A percentile compares a stretch with the other conserved stretches of the same genome.
phyloP scores from a whole-genome alignment of 2,329 filamentous ascomycete genomes.

The Lachnellula cervina region DNA sequence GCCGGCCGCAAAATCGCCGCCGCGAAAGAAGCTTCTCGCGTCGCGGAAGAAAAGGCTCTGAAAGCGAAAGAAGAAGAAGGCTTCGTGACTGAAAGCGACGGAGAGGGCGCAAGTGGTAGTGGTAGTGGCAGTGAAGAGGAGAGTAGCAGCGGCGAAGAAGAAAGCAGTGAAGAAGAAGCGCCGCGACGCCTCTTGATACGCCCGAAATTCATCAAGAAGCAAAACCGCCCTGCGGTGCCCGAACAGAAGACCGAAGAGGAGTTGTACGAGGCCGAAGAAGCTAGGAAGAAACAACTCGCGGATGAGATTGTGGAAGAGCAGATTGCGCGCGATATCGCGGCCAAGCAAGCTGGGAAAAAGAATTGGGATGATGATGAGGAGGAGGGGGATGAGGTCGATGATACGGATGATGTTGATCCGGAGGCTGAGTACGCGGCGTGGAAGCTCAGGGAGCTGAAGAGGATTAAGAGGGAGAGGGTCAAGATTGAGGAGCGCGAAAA shows the following conservation, averaged over 20 bases:
- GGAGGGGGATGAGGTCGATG: conserved; percentile 73
- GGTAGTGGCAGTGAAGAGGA: conserved; percentile 27
- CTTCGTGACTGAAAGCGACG: conserved; percentile 56
- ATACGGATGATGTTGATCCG: conserved; percentile 80
- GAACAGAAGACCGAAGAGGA: conserved; percentile 37
- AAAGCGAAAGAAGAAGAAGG: conserved; percentile 51
- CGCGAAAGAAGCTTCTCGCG: conserved; percentile 42
- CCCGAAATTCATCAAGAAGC: conserved; percentile 60
- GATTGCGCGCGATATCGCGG: conserved; percentile 73
- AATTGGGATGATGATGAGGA: conserved; percentile 76
- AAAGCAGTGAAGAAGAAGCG: conserved; percentile 52
- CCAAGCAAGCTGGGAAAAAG: conserved; percentile 69
- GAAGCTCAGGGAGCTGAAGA: conserved; percentile 86
- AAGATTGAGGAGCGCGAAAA: conserved; percentile 78
- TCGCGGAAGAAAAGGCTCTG: conserved; percentile 40
- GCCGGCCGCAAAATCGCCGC: conserved; percentile 43
- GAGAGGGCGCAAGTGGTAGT: conserved; percentile 28
- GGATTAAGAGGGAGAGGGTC: conserved; percentile 81
- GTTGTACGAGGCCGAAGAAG: conserved; percentile 51
- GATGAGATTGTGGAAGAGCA: conserved; percentile 85
- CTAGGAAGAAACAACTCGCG: conserved; percentile 62
- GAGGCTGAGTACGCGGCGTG: conserved; percentile 87
- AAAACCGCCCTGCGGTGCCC: conserved; percentile 38
- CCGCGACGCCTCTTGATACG: conserved; percentile 54
- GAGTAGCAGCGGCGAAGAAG: conserved; percentile 24